Evolutionary conservation across 1,284 basidiomycete genomes (phyloP).

Genomic region (Veloboletus limbatus): DNA sequence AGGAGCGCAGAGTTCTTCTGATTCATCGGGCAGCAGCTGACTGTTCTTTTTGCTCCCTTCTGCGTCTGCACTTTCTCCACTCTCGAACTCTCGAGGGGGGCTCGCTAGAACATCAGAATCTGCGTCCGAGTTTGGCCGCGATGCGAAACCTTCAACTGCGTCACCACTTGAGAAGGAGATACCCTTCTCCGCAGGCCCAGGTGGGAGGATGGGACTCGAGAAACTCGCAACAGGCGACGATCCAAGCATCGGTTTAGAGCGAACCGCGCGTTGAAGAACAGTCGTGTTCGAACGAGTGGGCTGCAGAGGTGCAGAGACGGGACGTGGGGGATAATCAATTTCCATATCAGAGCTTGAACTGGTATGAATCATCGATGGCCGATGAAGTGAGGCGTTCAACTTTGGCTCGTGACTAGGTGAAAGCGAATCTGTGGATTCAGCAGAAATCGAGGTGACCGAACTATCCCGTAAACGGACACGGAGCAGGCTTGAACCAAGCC

Average conservation of each 20-base stretch:
- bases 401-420: slow-evolving; percentile 7
- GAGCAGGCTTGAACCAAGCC: slow-evolving; percentile 25
- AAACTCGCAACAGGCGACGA: slow-evolving; percentile 17
- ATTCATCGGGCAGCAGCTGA: slow-evolving; percentile 8
- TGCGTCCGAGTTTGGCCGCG: slow-evolving; percentile 13
- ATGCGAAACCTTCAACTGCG: slow-evolving; percentile 9
- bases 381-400: slow-evolving; percentile 3
- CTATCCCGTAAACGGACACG: slow-evolving; percentile 25
- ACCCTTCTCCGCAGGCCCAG: background rate
- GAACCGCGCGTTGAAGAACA: background rate
- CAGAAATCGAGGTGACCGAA: slow-evolving; percentile 32
- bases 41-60: slow-evolving; percentile 12
- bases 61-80: slow-evolving; percentile 10
- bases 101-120: slow-evolving; percentile 18
- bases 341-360: slow-evolving; percentile 28
- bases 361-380: slow-evolving; percentile 6
- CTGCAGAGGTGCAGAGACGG: slow-evolving; percentile 22
- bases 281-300: background rate
- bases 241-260: slow-evolving; percentile 6
- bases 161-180: slow-evolving; percentile 4
- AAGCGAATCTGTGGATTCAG: slow-evolving; percentile 22
- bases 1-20: slow-evolving; percentile 1
- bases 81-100: slow-evolving; percentile 16
- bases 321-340: slow-evolving; percentile 21
- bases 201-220: slow-evolving; percentile 18